These are phyloP conservation scores for Allantophomopsis cytisporea DNA, from an alignment of 2,329 filamentous ascomycete genomes.

Conservation along the genomic window DNA sequence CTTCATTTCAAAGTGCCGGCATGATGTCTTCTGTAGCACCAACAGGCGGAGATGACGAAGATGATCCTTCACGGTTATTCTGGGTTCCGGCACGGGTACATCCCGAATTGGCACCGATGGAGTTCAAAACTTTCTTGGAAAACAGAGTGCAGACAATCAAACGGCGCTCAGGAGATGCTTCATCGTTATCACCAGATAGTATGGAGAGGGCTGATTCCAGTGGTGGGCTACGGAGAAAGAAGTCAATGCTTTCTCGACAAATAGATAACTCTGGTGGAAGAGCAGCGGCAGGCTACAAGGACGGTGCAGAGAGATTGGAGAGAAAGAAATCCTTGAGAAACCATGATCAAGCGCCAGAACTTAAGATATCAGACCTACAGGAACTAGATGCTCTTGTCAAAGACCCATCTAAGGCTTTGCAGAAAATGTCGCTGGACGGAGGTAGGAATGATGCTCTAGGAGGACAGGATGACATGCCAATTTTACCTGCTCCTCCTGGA, in stretches of 20 bases:
- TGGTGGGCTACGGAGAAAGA: constrained; percentile 61
- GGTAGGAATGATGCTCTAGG: constrained; percentile 8
- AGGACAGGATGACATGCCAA: constrained; percentile 62
- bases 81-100: constrained; percentile 95
- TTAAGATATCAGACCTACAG: constrained; percentile 45
- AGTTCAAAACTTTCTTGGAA: constrained; percentile 94
- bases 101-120: constrained; percentile 85
- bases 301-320: constrained; percentile 71
- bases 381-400: constrained; percentile 72
- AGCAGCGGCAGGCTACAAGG: constrained; percentile 53
- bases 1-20: constrained; percentile 52
- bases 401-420: constrained; percentile 59
- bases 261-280: constrained; percentile 58
- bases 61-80: constrained; percentile 76
- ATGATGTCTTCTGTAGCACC: constrained; percentile 60
- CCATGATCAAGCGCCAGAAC: constrained; percentile 33
- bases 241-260: constrained; percentile 89
- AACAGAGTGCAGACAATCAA: constrained; percentile 85
- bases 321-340: constrained; percentile 48
- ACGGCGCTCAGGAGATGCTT: constrained; percentile 64
- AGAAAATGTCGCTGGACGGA: constrained; percentile 41
- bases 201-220: constrained; percentile 38
- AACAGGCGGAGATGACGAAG: constrained; percentile 63
- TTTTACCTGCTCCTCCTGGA: constrained; percentile 61
- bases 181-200: constrained; percentile 41